Percentiles rank a stretch among this genome's conserved stretches.
These are phyloP conservation scores for Dioscorea zingiberensis DNA, from an alignment of 106 monocot species.

Conservation along the genomic window DNA sequence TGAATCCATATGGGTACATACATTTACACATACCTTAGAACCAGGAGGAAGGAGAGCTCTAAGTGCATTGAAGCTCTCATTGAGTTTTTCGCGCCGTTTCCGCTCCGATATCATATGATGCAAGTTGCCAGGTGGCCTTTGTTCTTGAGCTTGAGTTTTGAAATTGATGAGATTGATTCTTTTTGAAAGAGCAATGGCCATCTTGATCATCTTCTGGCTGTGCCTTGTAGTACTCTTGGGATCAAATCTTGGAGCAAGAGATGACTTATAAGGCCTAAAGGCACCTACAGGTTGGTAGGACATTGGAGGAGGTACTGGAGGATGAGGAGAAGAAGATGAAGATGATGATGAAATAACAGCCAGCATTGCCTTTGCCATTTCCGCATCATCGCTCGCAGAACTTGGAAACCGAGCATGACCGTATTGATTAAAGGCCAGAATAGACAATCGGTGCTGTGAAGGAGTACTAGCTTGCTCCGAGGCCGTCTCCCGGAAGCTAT, in stretches of 20 bases:
- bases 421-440: constrained; percentile 10
- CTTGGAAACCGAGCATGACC: constrained; percentile 13
- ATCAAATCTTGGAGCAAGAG: neutral
- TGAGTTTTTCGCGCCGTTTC: constrained; percentile 65
- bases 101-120: constrained; percentile 87
- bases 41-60: constrained; percentile 57
- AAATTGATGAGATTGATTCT: constrained; percentile 12
- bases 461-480: constrained; percentile 1
- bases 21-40: constrained; percentile 40
- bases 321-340: constrained; percentile 6
- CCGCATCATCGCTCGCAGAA: constrained; percentile 42
- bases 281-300: constrained; percentile 5
- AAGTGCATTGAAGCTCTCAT: constrained; percentile 61
- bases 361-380: constrained; percentile 56
- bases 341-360: constrained; percentile 57
- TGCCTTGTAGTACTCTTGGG: neutral
- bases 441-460: neutral
- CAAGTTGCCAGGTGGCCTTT: constrained; percentile 28
- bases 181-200: constrained; percentile 27
- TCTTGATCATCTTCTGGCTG: constrained; percentile 62
- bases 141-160: neutral
- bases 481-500: neutral
- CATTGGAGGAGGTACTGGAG: neutral
- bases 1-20: neutral
- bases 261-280: constrained; percentile 44